Base-by-base conservation (phyloP, 2,329 filamentous ascomycete species). In the Aplosporella prunicola region DNA sequence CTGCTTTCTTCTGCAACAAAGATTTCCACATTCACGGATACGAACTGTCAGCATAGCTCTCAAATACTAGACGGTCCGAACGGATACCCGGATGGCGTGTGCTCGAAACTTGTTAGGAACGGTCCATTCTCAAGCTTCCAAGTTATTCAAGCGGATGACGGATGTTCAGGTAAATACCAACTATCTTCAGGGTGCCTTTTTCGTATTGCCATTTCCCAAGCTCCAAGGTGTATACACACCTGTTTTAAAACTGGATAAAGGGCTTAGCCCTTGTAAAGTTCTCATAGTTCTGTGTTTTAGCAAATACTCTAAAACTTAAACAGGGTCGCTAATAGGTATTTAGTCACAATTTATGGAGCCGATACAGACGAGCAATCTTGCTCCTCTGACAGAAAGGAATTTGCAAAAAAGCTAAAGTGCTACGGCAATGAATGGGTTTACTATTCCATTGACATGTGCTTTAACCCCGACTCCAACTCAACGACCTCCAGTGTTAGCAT, bases 391-490 rank as follows among this genome's bases (percentile, higher is more conserved):
- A 13, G 13, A 5, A 8, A 20, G 3, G n/a, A 36, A 7, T 11
- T 36, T 16, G 34, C 23, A 9, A 17, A 27, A 5, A 3, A 18
- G 11, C 10, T 17, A 2, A 9, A 9, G 9, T 36, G 34, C 23
- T 36, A 36, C 18, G 28, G 28, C 24, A 17, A 22, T 14, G 27
- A 22, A 10, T 36, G 34, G 34, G 24, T 36, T 4, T 28, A 36
- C 17, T 36, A 36, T 16, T 28, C 23, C 25, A 36, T 36, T 18
- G 34, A 36, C 25, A 18, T 14, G 4, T 36, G 34, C 7, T 65
- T 45, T 25, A 74, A 59, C 5, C 58, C 57, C 28, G 20, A 11
- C 16, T 13, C 28, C 28, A 4, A 15, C 13, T 4, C 27, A 11
- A 2, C 27, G 15, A 11, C 15, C 9, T 9, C 28, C 28, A 18